phyloP scores from a whole-genome alignment of 495 filamentous ascomycete species.

The Thermothielavioides terrestris region DNA sequence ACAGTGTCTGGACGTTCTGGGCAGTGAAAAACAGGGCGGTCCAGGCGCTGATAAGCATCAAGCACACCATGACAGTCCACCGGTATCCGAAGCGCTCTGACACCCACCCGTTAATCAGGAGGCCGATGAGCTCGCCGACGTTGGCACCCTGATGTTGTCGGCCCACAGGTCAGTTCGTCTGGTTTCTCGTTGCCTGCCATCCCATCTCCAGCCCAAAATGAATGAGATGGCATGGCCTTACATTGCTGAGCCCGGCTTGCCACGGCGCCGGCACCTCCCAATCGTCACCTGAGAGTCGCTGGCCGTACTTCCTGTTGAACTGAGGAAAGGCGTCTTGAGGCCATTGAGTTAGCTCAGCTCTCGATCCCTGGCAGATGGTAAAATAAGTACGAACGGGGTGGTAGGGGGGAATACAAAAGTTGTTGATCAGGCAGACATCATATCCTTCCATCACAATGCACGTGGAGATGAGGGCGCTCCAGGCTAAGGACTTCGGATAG shows the following conservation, averaged over 20 bases:
- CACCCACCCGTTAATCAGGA: constrained; percentile 67
- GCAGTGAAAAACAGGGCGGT: constrained; percentile 73
- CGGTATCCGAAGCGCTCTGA: constrained; percentile 68
- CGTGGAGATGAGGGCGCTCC: constrained; percentile 53
- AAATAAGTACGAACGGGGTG: constrained; percentile 8
- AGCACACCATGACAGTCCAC: constrained; percentile 61
- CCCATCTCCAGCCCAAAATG: too few relatives aligned
- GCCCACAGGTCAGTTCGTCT: not conserved
- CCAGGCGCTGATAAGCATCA: constrained; percentile 57
- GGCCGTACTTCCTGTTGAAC: constrained; percentile 66
- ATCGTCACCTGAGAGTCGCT: constrained; percentile 42
- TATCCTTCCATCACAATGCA: constrained; percentile 61
- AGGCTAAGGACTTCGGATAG: constrained; percentile 50
- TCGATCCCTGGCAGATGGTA: not conserved
- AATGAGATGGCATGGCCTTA: too few relatives aligned
- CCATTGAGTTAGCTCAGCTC: not conserved
- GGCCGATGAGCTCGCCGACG: constrained; percentile 63
- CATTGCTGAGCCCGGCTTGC: constrained; percentile 72
- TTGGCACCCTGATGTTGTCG: constrained; percentile 25
- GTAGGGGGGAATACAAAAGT: too few relatives aligned
- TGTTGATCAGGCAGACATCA: constrained; percentile 51
- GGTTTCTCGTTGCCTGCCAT: too few relatives aligned
- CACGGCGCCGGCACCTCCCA: constrained; percentile 66
- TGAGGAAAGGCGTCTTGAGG: constrained; percentile 41
- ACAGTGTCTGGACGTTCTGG: constrained; percentile 55